Evolutionary conservation across 306 rosid species (phyloP), one percentile per base, ranked within the genome.

Genomic region (Canavalia ensiformis): DNA sequence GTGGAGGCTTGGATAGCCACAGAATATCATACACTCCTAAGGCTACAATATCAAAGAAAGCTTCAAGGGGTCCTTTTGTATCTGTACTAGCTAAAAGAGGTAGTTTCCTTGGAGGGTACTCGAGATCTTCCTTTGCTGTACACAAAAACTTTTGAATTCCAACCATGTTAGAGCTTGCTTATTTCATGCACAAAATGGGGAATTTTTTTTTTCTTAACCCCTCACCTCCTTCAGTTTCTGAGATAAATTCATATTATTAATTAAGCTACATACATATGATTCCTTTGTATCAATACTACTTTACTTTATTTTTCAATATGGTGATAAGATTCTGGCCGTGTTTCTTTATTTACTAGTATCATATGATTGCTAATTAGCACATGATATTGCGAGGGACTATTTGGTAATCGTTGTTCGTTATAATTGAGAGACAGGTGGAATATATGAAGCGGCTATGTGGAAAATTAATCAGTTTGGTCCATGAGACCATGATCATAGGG

Each of bases 21-120:
- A 88, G 62, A 73, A 79, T 78, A 55, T 71, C 68, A 10, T 83
- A 74, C 66, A 49, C 57, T 64, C 96, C 92, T 0, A 93, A 88
- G 74, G 84, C 90, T 49, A 77, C 76, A 13, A 93, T 95, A 72
- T 81, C 96, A 70, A 95, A 95, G 91, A 91, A 91, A 86, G 39
- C 88, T 79, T 75, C 95, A 57, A 87, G 88, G 83, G 84, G 72
- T 56, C 54, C 88, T 72, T 84, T 58, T 50, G 66, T 56, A 3
- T 88, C 85, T 66, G 65, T 78, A 18, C 4, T 83, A 12, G 46
- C 73, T 75, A 82, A 55, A 71, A 81, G 83, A 83, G 78, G 70
- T 52, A 77, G 77, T 51, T 66, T 82, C 7, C 59, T 80, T 62
- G 74, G 85, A 81, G 82, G 58, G n/a, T 18, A 18, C 25, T 79